Evolutionary conservation across 495 filamentous ascomycete genomes (phyloP).

Genomic region (Aspergillus asperescens): DNA sequence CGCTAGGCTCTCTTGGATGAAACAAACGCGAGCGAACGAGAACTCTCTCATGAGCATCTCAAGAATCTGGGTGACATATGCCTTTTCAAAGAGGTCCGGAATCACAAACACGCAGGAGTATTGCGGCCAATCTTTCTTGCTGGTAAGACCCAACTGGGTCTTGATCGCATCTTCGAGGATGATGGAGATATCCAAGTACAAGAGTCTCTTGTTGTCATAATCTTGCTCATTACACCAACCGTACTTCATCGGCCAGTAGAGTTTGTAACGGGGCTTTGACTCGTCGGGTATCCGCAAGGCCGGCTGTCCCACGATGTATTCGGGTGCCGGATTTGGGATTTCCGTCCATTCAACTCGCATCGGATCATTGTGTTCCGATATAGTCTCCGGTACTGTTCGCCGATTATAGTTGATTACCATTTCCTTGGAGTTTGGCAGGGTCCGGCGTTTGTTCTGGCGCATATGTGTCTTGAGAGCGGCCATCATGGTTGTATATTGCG

Average conservation of each 20-base stretch:
- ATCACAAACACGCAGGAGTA: conserved; percentile 94
- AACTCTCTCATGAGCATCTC: conserved; percentile 84
- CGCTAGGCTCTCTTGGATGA: conserved; percentile 92
- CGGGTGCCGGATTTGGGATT: conserved; percentile 58
- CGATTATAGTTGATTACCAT: conserved; percentile 89
- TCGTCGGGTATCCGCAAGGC: conserved; percentile 82
- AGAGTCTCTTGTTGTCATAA: conserved; percentile 66
- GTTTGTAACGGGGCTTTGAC: conserved; percentile 82
- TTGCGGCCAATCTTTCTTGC: conserved; percentile 74
- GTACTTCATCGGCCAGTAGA: conserved; percentile 85
- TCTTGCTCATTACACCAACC: conserved; percentile 89
- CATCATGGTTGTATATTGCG: conserved; percentile 74
- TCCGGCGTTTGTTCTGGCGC: conserved; percentile 85
- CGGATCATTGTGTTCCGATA: conserved; percentile 90
- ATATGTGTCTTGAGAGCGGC: conserved; percentile 83
- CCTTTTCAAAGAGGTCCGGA: conserved; percentile 92
- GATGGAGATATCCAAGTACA: conserved; percentile 79
- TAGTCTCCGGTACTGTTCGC: conserved; percentile 70
- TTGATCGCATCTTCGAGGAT: conserved; percentile 84
- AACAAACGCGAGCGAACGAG: conserved; percentile 78
- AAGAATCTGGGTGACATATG: conserved; percentile 76
- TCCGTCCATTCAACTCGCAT: conserved; percentile 95
- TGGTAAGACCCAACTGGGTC: conserved; percentile 69
- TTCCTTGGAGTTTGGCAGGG: conserved; percentile 93
- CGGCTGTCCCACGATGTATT: conserved; percentile 72